These are phyloP conservation scores for Epichloe uncinata DNA, from an alignment of 2,329 filamentous ascomycete species.

Conservation along the genomic window DNA sequence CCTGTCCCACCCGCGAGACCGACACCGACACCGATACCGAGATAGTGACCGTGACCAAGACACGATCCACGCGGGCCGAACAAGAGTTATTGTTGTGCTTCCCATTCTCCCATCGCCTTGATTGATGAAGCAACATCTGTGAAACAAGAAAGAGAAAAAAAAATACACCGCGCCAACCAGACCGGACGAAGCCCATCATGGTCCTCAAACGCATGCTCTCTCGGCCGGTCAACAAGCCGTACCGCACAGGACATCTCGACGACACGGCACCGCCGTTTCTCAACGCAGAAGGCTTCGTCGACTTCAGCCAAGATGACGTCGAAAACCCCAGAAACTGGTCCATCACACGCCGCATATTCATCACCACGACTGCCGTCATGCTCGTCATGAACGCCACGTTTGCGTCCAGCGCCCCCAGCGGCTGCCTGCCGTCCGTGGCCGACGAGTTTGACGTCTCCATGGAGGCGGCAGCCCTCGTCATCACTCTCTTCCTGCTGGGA, in stretches of 20 bases:
- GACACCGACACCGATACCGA: no score
- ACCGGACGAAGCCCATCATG: not conserved
- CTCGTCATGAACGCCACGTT: slow-evolving; percentile 43
- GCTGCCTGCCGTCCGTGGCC: slow-evolving; percentile 18
- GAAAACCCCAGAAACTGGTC: slow-evolving; percentile 38
- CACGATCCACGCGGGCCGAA: no score
- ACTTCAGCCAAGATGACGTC: slow-evolving; percentile 36
- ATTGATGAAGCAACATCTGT: no score
- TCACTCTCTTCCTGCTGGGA: slow-evolving; percentile 40
- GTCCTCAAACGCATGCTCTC: slow-evolving; percentile 28
- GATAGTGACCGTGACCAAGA: no score
- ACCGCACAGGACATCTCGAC: slow-evolving; percentile 24
- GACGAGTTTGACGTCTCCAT: slow-evolving; percentile 30
- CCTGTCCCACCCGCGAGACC: no score
- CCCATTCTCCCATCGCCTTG: no score
- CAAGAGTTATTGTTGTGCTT: no score
- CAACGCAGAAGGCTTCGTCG: slow-evolving; percentile 35
- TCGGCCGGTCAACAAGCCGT: slow-evolving; percentile 38
- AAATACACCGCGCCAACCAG: not conserved
- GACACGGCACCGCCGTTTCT: slow-evolving; percentile 24
- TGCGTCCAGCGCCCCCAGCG: slow-evolving; percentile 24
- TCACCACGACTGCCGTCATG: slow-evolving; percentile 29
- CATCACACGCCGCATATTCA: slow-evolving; percentile 21
- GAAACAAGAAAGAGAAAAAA: not conserved
- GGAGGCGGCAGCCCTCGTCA: slow-evolving; percentile 34